These are phyloP conservation scores for Chalaropsis thielavioides DNA, from an alignment of 2,329 filamentous ascomycete genomes.

Conservation along the genomic window DNA sequence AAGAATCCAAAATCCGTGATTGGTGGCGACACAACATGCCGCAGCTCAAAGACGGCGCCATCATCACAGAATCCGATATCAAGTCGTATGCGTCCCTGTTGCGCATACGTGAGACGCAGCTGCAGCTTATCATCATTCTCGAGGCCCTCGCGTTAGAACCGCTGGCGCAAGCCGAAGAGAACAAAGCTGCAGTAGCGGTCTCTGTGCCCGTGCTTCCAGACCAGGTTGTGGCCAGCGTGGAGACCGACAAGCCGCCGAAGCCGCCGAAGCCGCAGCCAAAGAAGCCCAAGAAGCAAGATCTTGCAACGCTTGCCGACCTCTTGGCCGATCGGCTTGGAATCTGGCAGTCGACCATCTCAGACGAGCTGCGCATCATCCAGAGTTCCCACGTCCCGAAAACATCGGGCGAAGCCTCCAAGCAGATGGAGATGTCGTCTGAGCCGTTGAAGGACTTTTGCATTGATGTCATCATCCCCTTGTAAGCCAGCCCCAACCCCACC, in stretches of 20 bases:
- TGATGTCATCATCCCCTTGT: conserved; percentile 70
- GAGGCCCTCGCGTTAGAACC: conserved; percentile 60
- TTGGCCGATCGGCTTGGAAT: conserved; percentile 68
- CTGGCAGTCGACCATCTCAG: conserved; percentile 61
- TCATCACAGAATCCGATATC: conserved; percentile 36
- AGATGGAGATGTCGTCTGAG: conserved; percentile 37
- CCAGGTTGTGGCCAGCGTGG: conserved; percentile 19
- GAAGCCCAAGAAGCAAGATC: conserved; percentile 48
- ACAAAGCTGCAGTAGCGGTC: conserved; percentile 23
- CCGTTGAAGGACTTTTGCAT: conserved; percentile 62
- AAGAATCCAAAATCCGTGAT: conserved; percentile 47
- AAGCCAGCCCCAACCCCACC: conserved; percentile 24
- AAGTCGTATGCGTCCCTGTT: conserved; percentile 51
- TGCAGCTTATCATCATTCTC: conserved; percentile 66
- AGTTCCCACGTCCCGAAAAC: conserved; percentile 31
- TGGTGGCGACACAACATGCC: conserved; percentile 56
- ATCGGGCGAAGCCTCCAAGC: conserved; percentile 25
- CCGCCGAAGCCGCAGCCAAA: conserved; percentile 29
- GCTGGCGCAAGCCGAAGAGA: conserved; percentile 29
- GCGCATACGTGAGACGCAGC: conserved; percentile 60
- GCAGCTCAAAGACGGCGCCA: conserved; percentile 30
- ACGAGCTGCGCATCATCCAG: conserved; percentile 38
- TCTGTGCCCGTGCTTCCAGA: conserved; percentile 5
- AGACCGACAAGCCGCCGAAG: conserved; percentile 25
- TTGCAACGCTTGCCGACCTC: conserved; percentile 52